Percentiles rank a stretch among this genome's conserved stretches.
phyloP scores from a whole-genome alignment of 345 rosid genomes.

The Pelargonium nanum region DNA sequence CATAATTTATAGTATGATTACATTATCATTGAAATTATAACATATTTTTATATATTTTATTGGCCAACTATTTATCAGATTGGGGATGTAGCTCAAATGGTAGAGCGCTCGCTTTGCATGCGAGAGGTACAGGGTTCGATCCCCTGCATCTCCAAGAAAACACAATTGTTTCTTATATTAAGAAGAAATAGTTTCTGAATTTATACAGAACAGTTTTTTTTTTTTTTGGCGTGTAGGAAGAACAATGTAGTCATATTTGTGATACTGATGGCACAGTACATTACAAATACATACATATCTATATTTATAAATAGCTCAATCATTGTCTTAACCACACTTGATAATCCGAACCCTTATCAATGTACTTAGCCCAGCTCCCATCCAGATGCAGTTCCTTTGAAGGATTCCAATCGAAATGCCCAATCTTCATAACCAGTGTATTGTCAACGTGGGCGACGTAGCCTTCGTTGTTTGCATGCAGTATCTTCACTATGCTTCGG shows the following conservation, averaged over 20 bases:
- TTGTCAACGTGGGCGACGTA: conserved; percentile 31
- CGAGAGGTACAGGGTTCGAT: conserved; percentile 49
- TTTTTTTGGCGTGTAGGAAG: too few relatives aligned
- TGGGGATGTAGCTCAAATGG: conserved; percentile 67
- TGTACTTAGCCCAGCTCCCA: conserved; percentile 35
- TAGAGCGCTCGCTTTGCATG: conserved; percentile 55
- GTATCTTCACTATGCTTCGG: conserved; percentile 29
- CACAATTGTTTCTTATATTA: too few relatives aligned
- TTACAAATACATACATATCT: too few relatives aligned
- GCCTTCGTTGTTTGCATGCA: conserved; percentile 39
- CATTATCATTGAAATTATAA: too few relatives aligned
- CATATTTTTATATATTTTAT: too few relatives aligned
- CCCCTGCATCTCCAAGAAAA: conserved; percentile 49
- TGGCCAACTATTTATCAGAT: too few relatives aligned
- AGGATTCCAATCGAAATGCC: conserved; percentile 36
- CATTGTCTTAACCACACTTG: conserved; percentile 31
- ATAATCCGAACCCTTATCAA: conserved; percentile 32
- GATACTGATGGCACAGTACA: too few relatives aligned
- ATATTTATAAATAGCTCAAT: not conserved
- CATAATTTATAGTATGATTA: too few relatives aligned
- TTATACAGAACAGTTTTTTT: too few relatives aligned
- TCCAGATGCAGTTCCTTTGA: conserved; percentile 30
- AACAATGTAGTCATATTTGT: too few relatives aligned
- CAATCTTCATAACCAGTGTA: conserved; percentile 28
- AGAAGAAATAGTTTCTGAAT: too few relatives aligned